These are phyloP conservation scores for Monosporascus ibericus DNA, from an alignment of 2,329 filamentous ascomycete genomes.

Conservation along the genomic window DNA sequence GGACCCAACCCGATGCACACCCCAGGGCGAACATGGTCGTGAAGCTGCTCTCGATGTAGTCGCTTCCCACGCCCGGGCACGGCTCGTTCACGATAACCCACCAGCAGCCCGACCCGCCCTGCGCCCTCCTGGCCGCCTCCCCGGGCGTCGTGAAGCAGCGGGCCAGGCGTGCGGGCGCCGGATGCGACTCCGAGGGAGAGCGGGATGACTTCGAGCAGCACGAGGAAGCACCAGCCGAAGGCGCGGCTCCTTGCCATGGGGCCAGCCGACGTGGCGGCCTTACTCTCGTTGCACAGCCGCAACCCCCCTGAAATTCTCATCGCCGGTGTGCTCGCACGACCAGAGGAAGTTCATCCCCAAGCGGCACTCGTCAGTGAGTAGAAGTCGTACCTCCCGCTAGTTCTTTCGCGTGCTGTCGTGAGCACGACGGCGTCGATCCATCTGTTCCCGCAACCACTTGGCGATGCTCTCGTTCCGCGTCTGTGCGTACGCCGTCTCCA, in stretches of 20 bases:
- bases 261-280: constrained; percentile 41
- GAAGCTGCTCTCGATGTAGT: constrained; percentile 56
- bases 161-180: constrained; percentile 30
- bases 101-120: constrained; percentile 45
- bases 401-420: too few relatives aligned
- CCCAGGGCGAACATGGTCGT: constrained; percentile 53
- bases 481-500: too few relatives aligned
- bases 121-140: constrained; percentile 32
- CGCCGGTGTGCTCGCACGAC: constrained; percentile 35
- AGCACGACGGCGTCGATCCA: too few relatives aligned
- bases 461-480: too few relatives aligned
- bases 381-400: too few relatives aligned
- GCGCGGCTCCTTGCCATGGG: constrained; percentile 33
- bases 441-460: too few relatives aligned
- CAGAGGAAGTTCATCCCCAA: constrained; percentile 27
- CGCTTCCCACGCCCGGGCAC: constrained; percentile 38
- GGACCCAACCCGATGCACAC: constrained; percentile 36
- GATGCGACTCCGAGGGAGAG: constrained; percentile 29
- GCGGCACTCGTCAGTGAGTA: too few relatives aligned
- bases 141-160: constrained; percentile 35
- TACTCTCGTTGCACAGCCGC: constrained; percentile 41
- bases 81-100: constrained; percentile 50
- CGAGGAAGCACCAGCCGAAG: constrained; percentile 46
- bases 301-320: constrained; percentile 39
- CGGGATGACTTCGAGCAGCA: constrained; percentile 41